Conservation (phyloP, 768 basidiomycete genomes). For the Lactarius sanguifluus region DNA sequence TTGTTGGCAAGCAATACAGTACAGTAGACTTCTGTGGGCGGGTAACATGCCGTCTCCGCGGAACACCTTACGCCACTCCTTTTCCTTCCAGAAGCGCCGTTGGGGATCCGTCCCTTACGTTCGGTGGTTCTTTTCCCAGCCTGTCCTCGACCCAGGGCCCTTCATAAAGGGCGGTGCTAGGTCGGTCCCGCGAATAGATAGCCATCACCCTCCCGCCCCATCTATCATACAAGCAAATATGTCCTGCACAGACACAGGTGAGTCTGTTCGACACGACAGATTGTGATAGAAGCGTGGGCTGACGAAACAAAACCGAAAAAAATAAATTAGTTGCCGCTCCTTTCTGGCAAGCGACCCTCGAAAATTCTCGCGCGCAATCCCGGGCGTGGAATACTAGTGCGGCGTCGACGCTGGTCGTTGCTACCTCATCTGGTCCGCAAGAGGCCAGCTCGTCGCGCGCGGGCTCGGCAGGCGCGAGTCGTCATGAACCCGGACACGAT, state of each 20-base stretch:
- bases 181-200: neutral
- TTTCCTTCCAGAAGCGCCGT: constrained; percentile 2
- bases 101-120: neutral
- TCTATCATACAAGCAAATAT: neutral
- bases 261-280: neutral
- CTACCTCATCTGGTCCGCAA: neutral
- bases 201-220: neutral
- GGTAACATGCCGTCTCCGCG: neutral
- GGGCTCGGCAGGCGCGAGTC: neutral
- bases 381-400: neutral
- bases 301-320: neutral
- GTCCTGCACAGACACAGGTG: constrained; percentile 3
- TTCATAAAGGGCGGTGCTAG: neutral
- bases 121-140: neutral
- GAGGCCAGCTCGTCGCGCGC: neutral
- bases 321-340: neutral
- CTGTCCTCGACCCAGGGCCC: neutral
- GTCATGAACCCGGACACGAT: constrained; percentile 9
- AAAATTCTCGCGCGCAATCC: constrained; percentile 1
- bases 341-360: neutral
- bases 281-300: neutral
- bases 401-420: neutral
- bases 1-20: neutral
- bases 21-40: neutral
- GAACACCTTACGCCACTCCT: neutral